Evolutionary conservation across 1,139 yeast species (phyloP), one percentile per base, ranked within the genome.

Genomic region (Sugiyamaella neomexicana): DNA sequence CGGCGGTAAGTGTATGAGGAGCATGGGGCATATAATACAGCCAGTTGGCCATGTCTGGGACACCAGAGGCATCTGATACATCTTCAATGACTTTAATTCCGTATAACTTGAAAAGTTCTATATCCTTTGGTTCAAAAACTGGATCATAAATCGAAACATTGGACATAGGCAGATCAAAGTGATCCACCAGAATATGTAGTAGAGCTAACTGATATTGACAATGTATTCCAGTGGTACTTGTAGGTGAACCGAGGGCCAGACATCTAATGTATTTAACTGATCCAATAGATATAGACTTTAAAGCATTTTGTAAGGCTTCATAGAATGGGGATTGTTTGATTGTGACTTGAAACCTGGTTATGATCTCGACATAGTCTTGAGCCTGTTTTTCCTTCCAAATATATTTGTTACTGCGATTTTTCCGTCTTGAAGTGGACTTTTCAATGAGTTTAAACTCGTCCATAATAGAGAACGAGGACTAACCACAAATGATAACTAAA

Each of bases 11-110:
- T 5, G 72, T 75, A 41, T 85, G 69, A 0, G 90, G 89, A 0
- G 91, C 91, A 69, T 88, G 96, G 0, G 95, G 95, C 54, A 87
- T 74, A 63, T 81, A 87, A 61, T 73, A 82, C 1, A 85, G 66
- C 0, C 74, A 70, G 0, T 65, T 56, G 0, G 50, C 51, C 1
- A 52, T 49, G 1, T 55, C 44, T 2, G 55, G 53, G 6, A 46
- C 27, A 3, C 55, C 20, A 7, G 16, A 34, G n/a, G 16, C 8
- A 6, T 25, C 29, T 12, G 53, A 50, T 5, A 59, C 62, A 10
- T 61, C 58, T 34, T 62, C 68, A 27, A 50, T 65, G 31, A 67
- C 68, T 23, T 45, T 55, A 63, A 67, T 70, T 54, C 58, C 70
- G 60, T 38, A 75, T 60, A 48, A 46, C 1, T 52, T 49, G 36